A percentile compares a stretch with the other conserved stretches of the same genome.
Evolutionary conservation across 75 land plant species (phyloP).

Genomic region (Cryptomeria japonica): DNA sequence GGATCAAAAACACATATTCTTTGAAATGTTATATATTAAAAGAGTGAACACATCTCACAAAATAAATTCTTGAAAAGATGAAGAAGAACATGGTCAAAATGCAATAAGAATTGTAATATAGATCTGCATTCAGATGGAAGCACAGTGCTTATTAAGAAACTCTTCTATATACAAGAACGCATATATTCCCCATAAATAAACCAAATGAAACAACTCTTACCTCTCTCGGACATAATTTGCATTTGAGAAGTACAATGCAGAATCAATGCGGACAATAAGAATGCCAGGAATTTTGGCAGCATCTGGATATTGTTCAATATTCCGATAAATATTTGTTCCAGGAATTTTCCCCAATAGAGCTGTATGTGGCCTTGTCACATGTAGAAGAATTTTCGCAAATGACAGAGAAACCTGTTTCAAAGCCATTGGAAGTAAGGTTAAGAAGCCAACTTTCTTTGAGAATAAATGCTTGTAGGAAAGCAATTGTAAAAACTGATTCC

Average conservation of each 20-base stretch:
- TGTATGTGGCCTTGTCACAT: conserved; percentile 84
- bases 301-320: conserved; percentile 80
- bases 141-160: not conserved
- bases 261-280: conserved; percentile 80
- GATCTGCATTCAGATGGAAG: not conserved
- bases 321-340: conserved; percentile 74
- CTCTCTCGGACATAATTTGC: conserved; percentile 89
- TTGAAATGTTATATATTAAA: not conserved
- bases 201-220: conserved; percentile 26
- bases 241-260: conserved; percentile 94
- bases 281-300: conserved; percentile 70
- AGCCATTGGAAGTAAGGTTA: not conserved
- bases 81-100: not conserved
- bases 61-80: not conserved
- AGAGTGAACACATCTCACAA: not conserved
- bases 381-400: conserved; percentile 73
- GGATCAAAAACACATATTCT: not conserved
- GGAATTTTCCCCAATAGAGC: conserved; percentile 81
- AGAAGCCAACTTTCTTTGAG: not conserved
- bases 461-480: not conserved
- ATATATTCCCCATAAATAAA: conserved; percentile 1
- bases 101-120: not conserved
- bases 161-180: not conserved
- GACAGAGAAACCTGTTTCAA: conserved; percentile 60
- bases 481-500: not conserved